A percentile compares a stretch with the other conserved stretches of the same genome.
Evolutionary conservation across 2,329 filamentous ascomycete species (phyloP).

Genomic region (Fusarium virguliforme): DNA sequence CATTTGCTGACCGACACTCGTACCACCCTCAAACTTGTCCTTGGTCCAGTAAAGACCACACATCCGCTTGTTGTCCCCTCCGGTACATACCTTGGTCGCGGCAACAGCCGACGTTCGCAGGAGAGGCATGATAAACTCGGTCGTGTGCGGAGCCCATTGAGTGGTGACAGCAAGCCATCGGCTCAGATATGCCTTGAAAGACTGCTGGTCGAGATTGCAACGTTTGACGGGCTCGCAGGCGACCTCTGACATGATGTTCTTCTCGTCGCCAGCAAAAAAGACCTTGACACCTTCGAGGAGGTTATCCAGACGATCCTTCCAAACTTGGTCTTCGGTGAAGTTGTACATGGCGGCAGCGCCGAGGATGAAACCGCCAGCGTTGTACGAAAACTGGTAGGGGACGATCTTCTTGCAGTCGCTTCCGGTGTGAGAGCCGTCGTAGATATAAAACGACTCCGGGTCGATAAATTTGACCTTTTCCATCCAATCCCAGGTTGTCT

Average conservation of each 20-base stretch:
- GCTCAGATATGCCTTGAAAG: conserved; percentile 75
- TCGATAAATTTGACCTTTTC: conserved; percentile 71
- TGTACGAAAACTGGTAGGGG: conserved; percentile 79
- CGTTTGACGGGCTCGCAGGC: conserved; percentile 74
- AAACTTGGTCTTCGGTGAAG: conserved; percentile 67
- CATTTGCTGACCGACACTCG: conserved; percentile 81
- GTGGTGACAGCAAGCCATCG: conserved; percentile 75
- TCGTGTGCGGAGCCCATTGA: conserved; percentile 75
- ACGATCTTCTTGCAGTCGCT: conserved; percentile 72
- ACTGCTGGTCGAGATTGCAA: conserved; percentile 75
- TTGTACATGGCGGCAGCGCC: conserved; percentile 81
- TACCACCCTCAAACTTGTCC: conserved; percentile 70
- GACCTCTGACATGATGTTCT: conserved; percentile 75
- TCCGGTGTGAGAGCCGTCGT: conserved; percentile 72
- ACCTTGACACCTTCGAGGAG: conserved; percentile 69
- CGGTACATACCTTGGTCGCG: conserved; percentile 71
- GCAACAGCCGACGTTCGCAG: conserved; percentile 71
- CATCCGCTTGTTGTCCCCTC: conserved; percentile 70
- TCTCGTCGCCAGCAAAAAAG: conserved; percentile 69
- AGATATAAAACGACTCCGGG: conserved; percentile 70
- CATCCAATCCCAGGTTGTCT: conserved; percentile 81
- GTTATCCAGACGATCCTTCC: conserved; percentile 72
- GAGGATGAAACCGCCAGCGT: conserved; percentile 76
- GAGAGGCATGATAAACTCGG: conserved; percentile 66
- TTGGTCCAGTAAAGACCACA: conserved; percentile 75